A percentile compares a stretch with the other conserved stretches of the same genome.
phyloP scores from a whole-genome alignment of 345 rosid genomes.

The Heritiera littoralis region DNA sequence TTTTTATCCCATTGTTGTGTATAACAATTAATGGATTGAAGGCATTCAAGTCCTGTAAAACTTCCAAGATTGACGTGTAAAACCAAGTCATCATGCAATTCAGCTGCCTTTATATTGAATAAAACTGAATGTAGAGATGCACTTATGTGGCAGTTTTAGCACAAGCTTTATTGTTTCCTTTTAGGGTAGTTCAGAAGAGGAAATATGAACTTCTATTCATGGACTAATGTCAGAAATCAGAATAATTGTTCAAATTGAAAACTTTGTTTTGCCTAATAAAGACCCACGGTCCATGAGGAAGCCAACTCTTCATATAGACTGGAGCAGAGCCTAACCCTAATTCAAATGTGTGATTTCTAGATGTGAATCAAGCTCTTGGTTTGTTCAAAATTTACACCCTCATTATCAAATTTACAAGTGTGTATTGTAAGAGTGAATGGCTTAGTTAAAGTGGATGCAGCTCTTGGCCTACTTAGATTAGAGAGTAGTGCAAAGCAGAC shows the following conservation, averaged over 20 bases:
- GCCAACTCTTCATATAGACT: neutral
- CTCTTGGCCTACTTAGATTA: constrained; percentile 38
- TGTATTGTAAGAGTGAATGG: constrained; percentile 39
- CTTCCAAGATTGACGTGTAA: neutral
- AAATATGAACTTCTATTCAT: too few species aligned
- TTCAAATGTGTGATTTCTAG: neutral
- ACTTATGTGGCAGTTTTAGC: neutral
- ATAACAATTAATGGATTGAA: neutral
- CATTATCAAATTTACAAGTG: constrained; percentile 29
- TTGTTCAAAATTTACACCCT: neutral
- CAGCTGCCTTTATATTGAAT: neutral
- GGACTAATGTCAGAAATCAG: neutral
- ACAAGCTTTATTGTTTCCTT: too few species aligned
- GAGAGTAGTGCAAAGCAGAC: constrained; percentile 1
- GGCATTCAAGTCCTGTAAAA: neutral
- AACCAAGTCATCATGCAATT: neutral
- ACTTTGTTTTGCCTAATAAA: neutral
- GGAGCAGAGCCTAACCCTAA: neutral
- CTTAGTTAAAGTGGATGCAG: constrained; percentile 40
- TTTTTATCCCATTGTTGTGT: constrained; percentile 2
- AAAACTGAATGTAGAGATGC: neutral
- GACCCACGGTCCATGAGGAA: too few species aligned
- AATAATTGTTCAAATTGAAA: neutral
- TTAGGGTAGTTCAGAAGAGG: too few species aligned
- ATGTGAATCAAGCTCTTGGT: neutral